Conservation (phyloP, 345 rosid genomes). For the Hibiscus syriacus region DNA sequence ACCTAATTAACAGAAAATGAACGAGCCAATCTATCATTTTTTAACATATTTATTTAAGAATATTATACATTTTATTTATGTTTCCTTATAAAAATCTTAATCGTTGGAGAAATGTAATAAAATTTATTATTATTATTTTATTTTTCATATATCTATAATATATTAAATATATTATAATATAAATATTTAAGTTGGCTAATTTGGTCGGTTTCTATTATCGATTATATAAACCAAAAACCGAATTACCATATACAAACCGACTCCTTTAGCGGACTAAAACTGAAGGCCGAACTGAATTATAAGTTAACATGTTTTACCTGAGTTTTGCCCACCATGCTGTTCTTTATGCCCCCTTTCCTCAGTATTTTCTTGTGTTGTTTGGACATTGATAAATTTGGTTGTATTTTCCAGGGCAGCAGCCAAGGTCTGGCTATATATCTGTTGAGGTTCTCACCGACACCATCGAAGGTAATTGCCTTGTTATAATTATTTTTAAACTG, state of each 20-base stretch:
- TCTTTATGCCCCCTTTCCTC: not conserved
- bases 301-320: not conserved
- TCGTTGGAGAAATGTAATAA: not conserved
- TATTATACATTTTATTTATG: not conserved
- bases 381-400: slow-evolving; percentile 1
- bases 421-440: slow-evolving; percentile 53
- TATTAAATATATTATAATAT: not conserved
- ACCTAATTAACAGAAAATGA: not conserved
- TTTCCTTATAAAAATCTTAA: not conserved
- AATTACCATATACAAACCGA: not conserved
- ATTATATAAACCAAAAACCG: not conserved
- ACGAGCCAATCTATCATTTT: not conserved
- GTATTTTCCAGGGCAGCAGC: slow-evolving; percentile 41
- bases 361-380: slow-evolving; percentile 1
- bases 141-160: not conserved
- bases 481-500: not conserved
- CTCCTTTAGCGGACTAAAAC: not conserved
- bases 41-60: not conserved
- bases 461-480: slow-evolving; percentile 56
- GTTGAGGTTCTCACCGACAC: slow-evolving; percentile 57
- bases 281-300: not conserved
- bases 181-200: not conserved
- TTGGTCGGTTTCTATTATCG: not conserved
- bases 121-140: not conserved
- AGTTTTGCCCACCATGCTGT: not conserved